Conservation (phyloP, 2,329 filamentous ascomycete species). For the Aspergillus novoparasiticus region DNA sequence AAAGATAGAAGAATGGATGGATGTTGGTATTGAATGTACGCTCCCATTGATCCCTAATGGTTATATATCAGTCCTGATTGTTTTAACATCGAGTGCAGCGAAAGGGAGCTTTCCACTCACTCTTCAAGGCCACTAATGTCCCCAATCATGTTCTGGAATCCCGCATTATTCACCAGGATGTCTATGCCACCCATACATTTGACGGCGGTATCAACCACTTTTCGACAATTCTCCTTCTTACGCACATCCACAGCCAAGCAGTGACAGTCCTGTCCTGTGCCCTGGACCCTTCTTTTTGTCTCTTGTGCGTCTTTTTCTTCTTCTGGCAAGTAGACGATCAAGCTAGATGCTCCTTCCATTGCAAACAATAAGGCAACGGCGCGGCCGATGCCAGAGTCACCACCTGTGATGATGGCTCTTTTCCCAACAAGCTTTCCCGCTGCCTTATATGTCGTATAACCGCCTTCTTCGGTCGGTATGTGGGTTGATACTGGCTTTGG, state of each 20-base stretch:
- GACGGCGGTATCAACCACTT: constrained; percentile 67
- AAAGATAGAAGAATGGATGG: constrained; percentile 77
- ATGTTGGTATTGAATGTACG: constrained; percentile 80
- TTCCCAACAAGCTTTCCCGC: constrained; percentile 75
- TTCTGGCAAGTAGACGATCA: constrained; percentile 73
- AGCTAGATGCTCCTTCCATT: constrained; percentile 74
- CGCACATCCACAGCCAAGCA: constrained; percentile 67
- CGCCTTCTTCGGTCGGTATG: constrained; percentile 68
- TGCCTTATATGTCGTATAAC: constrained; percentile 70
- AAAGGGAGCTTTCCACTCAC: not conserved
- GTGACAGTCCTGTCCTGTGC: constrained; percentile 66
- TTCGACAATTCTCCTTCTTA: constrained; percentile 68
- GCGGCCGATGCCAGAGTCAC: constrained; percentile 77
- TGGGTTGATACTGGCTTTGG: constrained; percentile 64
- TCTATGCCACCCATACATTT: constrained; percentile 70
- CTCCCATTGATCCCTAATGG: constrained; percentile 70
- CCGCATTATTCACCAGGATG: constrained; percentile 69
- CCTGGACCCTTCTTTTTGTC: constrained; percentile 68
- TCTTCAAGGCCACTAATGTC: constrained; percentile 74
- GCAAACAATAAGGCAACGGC: constrained; percentile 76
- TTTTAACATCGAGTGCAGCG: not conserved
- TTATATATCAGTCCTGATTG: not conserved
- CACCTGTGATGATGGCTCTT: constrained; percentile 78
- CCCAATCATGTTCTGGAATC: constrained; percentile 72
- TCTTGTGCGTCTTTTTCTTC: constrained; percentile 77